phyloP scores from a whole-genome alignment of 2,329 filamentous ascomycete species.

The Fusarium sambucinum region DNA sequence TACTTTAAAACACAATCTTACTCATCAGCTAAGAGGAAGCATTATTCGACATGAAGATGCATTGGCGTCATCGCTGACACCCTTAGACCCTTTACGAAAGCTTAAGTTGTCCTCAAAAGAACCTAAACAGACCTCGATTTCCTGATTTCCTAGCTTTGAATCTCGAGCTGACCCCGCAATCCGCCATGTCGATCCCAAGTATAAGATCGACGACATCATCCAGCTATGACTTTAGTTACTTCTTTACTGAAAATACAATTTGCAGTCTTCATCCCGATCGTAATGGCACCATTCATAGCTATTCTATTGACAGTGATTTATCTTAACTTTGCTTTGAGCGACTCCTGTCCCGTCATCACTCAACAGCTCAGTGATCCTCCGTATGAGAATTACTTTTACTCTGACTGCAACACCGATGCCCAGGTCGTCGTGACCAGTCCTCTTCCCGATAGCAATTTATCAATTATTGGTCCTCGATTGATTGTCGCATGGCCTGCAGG shows the following conservation, averaged over 20 bases:
- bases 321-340: background rate
- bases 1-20: background rate
- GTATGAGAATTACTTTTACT: constrained; percentile 75
- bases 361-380: constrained; percentile 64
- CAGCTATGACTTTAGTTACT: background rate
- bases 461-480: constrained; percentile 68
- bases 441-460: constrained; percentile 63
- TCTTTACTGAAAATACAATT: background rate
- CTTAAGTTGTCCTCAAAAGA: background rate
- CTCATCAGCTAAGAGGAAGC: background rate
- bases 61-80: constrained; percentile 11
- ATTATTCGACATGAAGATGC: background rate
- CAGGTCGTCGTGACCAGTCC: constrained; percentile 73
- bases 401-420: constrained; percentile 69
- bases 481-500: constrained; percentile 74
- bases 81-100: no score
- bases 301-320: background rate
- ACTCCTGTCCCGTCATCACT: constrained; percentile 1
- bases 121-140: background rate
- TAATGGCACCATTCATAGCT: background rate
- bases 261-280: background rate
- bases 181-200: background rate
- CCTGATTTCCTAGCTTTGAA: constrained; percentile 12
- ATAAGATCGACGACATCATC: background rate
- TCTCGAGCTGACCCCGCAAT: constrained; percentile 17